Conservation (phyloP, 2,329 filamentous ascomycete genomes). For the Colletotrichum lentis region DNA sequence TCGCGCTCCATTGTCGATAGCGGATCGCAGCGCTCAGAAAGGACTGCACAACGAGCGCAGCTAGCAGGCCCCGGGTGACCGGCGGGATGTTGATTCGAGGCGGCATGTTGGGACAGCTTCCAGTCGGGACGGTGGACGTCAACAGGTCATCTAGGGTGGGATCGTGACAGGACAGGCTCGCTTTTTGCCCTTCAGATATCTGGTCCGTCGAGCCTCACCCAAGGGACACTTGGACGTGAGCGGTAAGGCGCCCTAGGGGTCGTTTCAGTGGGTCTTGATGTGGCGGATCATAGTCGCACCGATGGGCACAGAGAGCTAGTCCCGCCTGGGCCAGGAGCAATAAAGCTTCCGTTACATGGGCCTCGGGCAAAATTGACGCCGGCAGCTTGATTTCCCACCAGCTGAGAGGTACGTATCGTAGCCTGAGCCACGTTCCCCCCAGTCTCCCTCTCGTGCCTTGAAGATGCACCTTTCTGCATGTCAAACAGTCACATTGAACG, state of each 20-base stretch:
- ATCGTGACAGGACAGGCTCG: slow-evolving; percentile 31
- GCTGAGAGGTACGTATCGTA: slow-evolving; percentile 9
- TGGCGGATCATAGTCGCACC: slow-evolving; percentile 15
- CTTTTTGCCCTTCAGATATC: slow-evolving; percentile 26
- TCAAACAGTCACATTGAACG: background rate
- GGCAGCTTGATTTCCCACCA: slow-evolving; percentile 4
- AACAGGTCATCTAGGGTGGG: slow-evolving; percentile 34
- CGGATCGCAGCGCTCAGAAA: slow-evolving; percentile 82
- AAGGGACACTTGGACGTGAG: slow-evolving; percentile 29
- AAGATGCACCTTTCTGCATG: slow-evolving; percentile 2
- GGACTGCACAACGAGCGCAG: slow-evolving; percentile 78
- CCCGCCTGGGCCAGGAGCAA: slow-evolving; percentile 6
- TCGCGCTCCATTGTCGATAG: slow-evolving; percentile 71
- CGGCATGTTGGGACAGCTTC: slow-evolving; percentile 65
- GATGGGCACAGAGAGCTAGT: background rate
- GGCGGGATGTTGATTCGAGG: slow-evolving; percentile 91
- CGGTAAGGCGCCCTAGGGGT: slow-evolving; percentile 27
- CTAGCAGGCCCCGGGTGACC: slow-evolving; percentile 83
- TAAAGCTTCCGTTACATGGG: slow-evolving; percentile 29
- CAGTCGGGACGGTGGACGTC: slow-evolving; percentile 26
- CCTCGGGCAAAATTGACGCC: slow-evolving; percentile 30
- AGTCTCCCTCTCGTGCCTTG: slow-evolving; percentile 15
- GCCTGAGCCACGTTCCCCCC: slow-evolving; percentile 9
- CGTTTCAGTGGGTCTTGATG: slow-evolving; percentile 18
- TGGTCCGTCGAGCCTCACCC: slow-evolving; percentile 17